Evolutionary conservation across 176 grass and related monocot species (phyloP).

Genomic region (Hordeum vulgare): MorexV3_pseudomolecules_assembly NC_058522.1:540078829-540079328

Average conservation of each 20-base stretch:
- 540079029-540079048: slow-evolving; percentile 67
- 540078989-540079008: slow-evolving; percentile 67
- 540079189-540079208: slow-evolving; percentile 47
- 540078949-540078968: slow-evolving; percentile 41
- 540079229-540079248: slow-evolving; percentile 38
- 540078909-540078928: slow-evolving; percentile 65
- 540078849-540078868: slow-evolving; percentile 43
- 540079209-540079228: slow-evolving; percentile 52
- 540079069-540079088: slow-evolving; percentile 34
- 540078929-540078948: slow-evolving; percentile 65
- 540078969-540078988: slow-evolving; percentile 42
- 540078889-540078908: slow-evolving; percentile 60
- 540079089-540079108: slow-evolving; percentile 41
- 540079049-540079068: slow-evolving; percentile 43
- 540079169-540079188: not conserved
- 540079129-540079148: not conserved
- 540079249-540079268: slow-evolving; percentile 47
- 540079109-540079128: slow-evolving; percentile 49
- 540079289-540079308: slow-evolving; percentile 56
- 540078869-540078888: slow-evolving; percentile 44
- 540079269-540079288: slow-evolving; percentile 57
- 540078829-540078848: slow-evolving; percentile 56
- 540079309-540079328: slow-evolving; percentile 57
- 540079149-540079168: not conserved
- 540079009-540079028: slow-evolving; percentile 59